phyloP scores from a whole-genome alignment of 176 grass and related monocot species.

The Bothriochloa decipiens region DNA sequence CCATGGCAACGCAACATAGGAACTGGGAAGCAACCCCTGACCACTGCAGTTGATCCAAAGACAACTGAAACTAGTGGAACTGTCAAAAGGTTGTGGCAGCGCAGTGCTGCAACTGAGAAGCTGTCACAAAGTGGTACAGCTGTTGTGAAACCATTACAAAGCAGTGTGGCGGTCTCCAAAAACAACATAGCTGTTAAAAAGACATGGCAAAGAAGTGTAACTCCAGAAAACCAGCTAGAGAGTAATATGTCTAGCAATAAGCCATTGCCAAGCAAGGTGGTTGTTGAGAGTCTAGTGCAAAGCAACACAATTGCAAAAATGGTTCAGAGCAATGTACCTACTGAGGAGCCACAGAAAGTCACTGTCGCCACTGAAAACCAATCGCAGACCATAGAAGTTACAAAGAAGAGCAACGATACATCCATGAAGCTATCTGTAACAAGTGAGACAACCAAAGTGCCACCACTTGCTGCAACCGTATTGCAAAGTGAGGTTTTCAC shows the following conservation, averaged over 20 bases:
- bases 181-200: conserved; percentile 30
- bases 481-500: conserved; percentile 18
- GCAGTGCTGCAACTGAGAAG: conserved; percentile 37
- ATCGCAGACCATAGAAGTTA: conserved; percentile 9
- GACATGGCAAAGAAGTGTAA: conserved; percentile 49
- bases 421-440: neutral
- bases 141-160: conserved; percentile 38
- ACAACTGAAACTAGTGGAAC: conserved; percentile 38
- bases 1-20: conserved; percentile 42
- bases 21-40: conserved; percentile 48
- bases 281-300: neutral
- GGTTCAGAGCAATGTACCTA: conserved; percentile 24
- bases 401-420: conserved; percentile 12
- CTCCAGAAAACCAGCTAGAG: conserved; percentile 30
- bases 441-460: neutral
- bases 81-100: conserved; percentile 53
- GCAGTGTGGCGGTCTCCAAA: conserved; percentile 20
- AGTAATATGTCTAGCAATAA: conserved; percentile 35
- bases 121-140: conserved; percentile 27
- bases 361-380: conserved; percentile 35
- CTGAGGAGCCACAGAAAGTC: conserved; percentile 27
- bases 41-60: conserved; percentile 43
- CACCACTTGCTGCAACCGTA: neutral
- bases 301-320: conserved; percentile 33
- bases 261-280: conserved; percentile 16